These are phyloP conservation scores for Plectosphaerella plurivora DNA, from an alignment of 2,329 filamentous ascomycete genomes.

Conservation along the genomic window DNA sequence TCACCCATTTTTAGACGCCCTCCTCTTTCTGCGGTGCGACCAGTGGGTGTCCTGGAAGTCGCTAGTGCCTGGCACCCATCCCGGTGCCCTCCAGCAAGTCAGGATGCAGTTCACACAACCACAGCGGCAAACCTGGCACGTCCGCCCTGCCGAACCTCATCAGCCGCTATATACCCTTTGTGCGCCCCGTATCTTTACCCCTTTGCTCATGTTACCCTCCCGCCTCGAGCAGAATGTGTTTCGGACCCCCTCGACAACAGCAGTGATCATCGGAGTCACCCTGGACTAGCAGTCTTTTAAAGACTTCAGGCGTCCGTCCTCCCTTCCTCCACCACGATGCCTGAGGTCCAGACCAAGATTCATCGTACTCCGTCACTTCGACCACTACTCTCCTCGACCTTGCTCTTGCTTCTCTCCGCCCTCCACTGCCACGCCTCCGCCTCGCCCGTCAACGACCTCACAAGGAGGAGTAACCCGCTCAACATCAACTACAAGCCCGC, in stretches of 20 bases:
- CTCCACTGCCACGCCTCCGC: constrained; percentile 25
- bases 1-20: constrained; percentile 28
- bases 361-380: constrained; percentile 18
- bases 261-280: constrained; percentile 25
- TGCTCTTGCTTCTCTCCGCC: constrained; percentile 12
- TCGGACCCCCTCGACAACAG: constrained; percentile 42
- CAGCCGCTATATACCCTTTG: constrained; percentile 55
- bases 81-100: constrained; percentile 30
- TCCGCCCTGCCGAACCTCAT: constrained; percentile 38
- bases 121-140: constrained; percentile 35
- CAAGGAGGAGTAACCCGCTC: constrained; percentile 27
- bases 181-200: constrained; percentile 32
- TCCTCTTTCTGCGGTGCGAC: constrained; percentile 27
- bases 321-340: constrained; percentile 32
- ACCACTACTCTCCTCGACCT: constrained; percentile 15
- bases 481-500: constrained; percentile 51
- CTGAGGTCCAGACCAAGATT: constrained; percentile 21
- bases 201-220: constrained; percentile 33
- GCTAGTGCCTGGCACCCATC: constrained; percentile 19
- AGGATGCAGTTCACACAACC: constrained; percentile 32
- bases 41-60: constrained; percentile 17
- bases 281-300: constrained; percentile 13
- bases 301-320: constrained; percentile 17
- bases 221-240: constrained; percentile 44
- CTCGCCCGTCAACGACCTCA: constrained; percentile 13